Conservation (phyloP, 78 protist species). For the Pelomyxa schiedti region DNA sequence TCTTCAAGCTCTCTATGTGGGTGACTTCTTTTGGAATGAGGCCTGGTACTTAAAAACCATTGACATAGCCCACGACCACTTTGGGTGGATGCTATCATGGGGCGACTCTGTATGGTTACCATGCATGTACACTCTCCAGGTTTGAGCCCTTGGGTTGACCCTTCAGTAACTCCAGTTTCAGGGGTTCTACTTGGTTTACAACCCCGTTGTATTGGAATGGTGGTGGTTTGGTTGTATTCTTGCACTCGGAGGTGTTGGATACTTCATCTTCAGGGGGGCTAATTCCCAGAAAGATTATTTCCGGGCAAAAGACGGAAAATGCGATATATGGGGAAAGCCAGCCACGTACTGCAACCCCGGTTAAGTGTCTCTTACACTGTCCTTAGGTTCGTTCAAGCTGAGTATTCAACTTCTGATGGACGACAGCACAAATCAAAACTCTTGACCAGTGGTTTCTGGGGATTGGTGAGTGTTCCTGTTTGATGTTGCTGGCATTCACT, state of each 20-base stretch:
- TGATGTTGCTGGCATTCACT: no score
- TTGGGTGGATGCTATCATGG: slow-evolving; percentile 69
- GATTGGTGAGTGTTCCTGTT: no score
- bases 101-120: slow-evolving; percentile 71
- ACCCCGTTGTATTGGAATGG: slow-evolving; percentile 10
- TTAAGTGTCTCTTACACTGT: no score
- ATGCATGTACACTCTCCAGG: slow-evolving; percentile 45
- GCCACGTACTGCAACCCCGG: no score
- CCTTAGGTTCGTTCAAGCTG: background rate
- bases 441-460: slow-evolving; percentile 75
- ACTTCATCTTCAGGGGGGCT: slow-evolving; percentile 9
- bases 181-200: slow-evolving; percentile 10
- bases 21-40: slow-evolving; percentile 38
- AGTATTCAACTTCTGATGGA: slow-evolving; percentile 17
- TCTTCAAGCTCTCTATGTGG: slow-evolving; percentile 16
- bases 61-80: slow-evolving; percentile 52
- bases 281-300: slow-evolving; percentile 11
- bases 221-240: background rate
- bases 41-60: slow-evolving; percentile 38
- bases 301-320: slow-evolving; percentile 21
- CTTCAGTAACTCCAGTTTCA: no score
- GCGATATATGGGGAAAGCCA: slow-evolving; percentile 22
- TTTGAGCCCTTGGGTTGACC: no score
- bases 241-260: background rate
- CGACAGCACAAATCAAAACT: background rate